Base-by-base conservation (phyloP, 2,329 filamentous ascomycete genomes). In the Neurospora sp. region DNA sequence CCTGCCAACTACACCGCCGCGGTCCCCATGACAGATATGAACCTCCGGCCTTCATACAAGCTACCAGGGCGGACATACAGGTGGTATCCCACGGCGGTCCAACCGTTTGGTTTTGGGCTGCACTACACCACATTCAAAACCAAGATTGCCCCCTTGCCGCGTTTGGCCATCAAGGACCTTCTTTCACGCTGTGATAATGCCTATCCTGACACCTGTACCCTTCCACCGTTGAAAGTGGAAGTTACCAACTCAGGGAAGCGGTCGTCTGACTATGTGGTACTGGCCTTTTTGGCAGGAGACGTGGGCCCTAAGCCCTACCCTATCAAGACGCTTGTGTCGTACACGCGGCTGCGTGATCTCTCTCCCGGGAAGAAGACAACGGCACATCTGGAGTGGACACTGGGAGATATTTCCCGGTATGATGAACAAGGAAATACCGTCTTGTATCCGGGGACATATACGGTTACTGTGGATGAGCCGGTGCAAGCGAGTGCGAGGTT, bases 1-100 rank as follows among this genome's bases (percentile, higher is more conserved):
- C 86, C 85, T 0, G 80, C 82, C 1, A 78, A 78, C 52, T 89
- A 88, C 74, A 80, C 82, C 4, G 74, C 81, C 10, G 77, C 83
- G 58, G 81, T 87, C 5, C 81, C 82, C 1, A 84, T 87, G 80
- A 86, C 83, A 1, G 82, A 88, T 71, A 89, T 89, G 86, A 79
- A 77, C 10, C 79, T 89, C 10, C 82, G 85, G 0, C 84, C 69
- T 72, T 75, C 68, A 1, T 52, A 62, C 0, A 75, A 75, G 3
- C 83, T 79, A 66, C 84, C 85, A 1, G 75, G 75, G 13, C 68
- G 74, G 4, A 76, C 75, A 6, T 76, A 89, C 74, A 83, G 82
- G 73, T 89, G 85, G 85, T 89, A 86, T 75, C 79, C 80, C 4
- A 80, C 81, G 39, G 77, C 78, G 19, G 79, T 87, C 6, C 79